Conservation (phyloP, 805 yeast genomes). For the Monosporozyma unispora region DNA sequence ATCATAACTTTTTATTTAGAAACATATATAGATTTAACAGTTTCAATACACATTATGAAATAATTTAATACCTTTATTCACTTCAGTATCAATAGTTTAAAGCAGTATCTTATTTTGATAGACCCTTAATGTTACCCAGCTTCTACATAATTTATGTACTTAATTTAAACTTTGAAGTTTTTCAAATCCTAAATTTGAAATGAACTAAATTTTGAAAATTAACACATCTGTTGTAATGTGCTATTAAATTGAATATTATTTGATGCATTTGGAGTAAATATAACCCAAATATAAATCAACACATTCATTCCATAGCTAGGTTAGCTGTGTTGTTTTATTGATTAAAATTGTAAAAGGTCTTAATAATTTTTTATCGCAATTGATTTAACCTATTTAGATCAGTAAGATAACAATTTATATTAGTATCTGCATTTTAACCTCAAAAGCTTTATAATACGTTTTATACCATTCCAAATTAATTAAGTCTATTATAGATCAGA, state of each 20-base stretch:
- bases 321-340: background rate
- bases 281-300: background rate
- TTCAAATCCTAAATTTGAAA: background rate
- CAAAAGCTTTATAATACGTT: background rate
- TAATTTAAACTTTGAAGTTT: background rate
- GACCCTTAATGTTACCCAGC: conserved; percentile 1
- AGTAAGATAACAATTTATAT: background rate
- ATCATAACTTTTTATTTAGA: background rate
- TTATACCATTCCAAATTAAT: background rate
- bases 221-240: background rate
- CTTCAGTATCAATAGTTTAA: background rate
- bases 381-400: background rate
- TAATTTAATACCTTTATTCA: too few species aligned
- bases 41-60: background rate
- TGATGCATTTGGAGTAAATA: too few species aligned
- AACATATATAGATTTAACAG: background rate
- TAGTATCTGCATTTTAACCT: background rate
- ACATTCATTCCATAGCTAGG: background rate
- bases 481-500: background rate
- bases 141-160: background rate
- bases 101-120: background rate
- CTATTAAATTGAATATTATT: background rate
- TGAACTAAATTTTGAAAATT: background rate
- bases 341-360: background rate
- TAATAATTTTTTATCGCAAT: background rate